These are phyloP conservation scores for Ilex paraguariensis DNA, from an alignment of 305 asterid species.

Conservation along the genomic window DNA sequence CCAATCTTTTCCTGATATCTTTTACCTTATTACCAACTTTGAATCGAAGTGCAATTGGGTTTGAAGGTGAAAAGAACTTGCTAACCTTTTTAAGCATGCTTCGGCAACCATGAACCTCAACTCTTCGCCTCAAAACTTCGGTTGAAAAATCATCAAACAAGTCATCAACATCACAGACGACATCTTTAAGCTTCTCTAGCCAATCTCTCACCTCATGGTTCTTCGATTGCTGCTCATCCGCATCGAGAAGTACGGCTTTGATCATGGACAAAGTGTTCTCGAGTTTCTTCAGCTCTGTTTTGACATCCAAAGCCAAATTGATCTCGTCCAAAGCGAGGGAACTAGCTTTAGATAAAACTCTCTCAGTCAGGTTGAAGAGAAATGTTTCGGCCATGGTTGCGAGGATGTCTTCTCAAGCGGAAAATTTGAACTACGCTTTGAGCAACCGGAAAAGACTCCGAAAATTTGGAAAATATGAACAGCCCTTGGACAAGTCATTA, in stretches of 20 bases:
- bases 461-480: too few species aligned
- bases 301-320: slow-evolving; percentile 32
- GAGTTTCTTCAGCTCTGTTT: slow-evolving; percentile 31
- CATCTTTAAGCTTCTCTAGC: slow-evolving; percentile 50
- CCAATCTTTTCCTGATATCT: slow-evolving; percentile 28
- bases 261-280: slow-evolving; percentile 46
- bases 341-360: slow-evolving; percentile 28
- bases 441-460: too few species aligned
- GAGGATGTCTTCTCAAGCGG: too few species aligned
- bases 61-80: slow-evolving; percentile 29
- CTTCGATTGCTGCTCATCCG: slow-evolving; percentile 39
- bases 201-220: slow-evolving; percentile 46
- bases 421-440: too few species aligned
- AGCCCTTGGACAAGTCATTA: too few species aligned
- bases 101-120: slow-evolving; percentile 1
- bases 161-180: slow-evolving; percentile 43
- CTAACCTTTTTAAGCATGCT: slow-evolving; percentile 24
- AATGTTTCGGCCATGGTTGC: slow-evolving; percentile 36
- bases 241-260: slow-evolving; percentile 47
- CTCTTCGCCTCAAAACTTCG: slow-evolving; percentile 10
- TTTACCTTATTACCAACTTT: slow-evolving; percentile 28
- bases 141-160: slow-evolving; percentile 34
- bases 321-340: slow-evolving; percentile 32
- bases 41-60: slow-evolving; percentile 27
- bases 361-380: slow-evolving; percentile 35